Conservation (phyloP, 192 early-diverging fungal genomes). For the Hyaloraphidium curvatum region DNA sequence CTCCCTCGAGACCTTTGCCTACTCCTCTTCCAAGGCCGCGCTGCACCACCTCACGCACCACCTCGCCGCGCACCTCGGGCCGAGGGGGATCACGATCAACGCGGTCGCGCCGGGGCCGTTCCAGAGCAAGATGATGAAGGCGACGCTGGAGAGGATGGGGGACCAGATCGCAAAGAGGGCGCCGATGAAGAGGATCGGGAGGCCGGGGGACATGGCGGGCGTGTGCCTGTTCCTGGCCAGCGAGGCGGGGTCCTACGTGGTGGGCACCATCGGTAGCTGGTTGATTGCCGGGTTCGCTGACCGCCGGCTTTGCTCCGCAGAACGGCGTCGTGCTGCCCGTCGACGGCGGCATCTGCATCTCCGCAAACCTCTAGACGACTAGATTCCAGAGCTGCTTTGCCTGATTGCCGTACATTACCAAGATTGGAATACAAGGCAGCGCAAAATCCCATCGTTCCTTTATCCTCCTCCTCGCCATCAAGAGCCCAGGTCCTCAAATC, state of each 20-base stretch:
- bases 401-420: too few relatives aligned
- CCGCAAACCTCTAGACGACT: too few relatives aligned
- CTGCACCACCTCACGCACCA: conserved; percentile 51
- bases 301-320: too few relatives aligned
- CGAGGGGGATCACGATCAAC: conserved; percentile 22
- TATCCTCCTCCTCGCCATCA: too few relatives aligned
- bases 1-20: conserved; percentile 23
- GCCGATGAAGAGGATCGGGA: neutral
- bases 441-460: too few relatives aligned
- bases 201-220: conserved; percentile 26
- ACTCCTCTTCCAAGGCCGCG: conserved; percentile 47
- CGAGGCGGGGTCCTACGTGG: conserved; percentile 57
- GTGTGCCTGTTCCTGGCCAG: conserved; percentile 56
- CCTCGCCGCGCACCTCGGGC: conserved; percentile 33
- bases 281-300: too few relatives aligned
- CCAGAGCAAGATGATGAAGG: conserved; percentile 58
- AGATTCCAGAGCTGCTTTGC: too few relatives aligned
- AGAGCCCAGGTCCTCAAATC: too few relatives aligned
- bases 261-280: too few relatives aligned
- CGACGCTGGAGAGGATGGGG: too few relatives aligned
- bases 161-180: neutral
- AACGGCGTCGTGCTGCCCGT: conserved; percentile 64
- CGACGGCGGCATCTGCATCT: conserved; percentile 84
- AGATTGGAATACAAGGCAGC: too few relatives aligned
- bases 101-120: conserved; percentile 50